Conservation (phyloP, 768 basidiomycete genomes). For the Psilocybe tampanensis region DNA sequence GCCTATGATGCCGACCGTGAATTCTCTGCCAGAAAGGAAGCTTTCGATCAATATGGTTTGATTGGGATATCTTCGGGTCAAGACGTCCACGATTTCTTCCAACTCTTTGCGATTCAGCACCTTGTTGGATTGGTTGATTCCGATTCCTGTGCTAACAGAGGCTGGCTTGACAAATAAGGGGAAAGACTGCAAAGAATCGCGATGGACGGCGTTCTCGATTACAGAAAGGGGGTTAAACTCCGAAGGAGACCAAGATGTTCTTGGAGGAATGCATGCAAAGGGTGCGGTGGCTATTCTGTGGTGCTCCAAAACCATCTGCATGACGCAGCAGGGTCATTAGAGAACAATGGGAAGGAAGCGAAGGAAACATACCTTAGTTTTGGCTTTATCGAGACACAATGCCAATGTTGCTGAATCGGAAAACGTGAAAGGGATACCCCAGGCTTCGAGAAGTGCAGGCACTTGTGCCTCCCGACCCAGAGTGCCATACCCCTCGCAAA, state of each 20-base stretch:
- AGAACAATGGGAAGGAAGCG: neutral
- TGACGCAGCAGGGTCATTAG: neutral
- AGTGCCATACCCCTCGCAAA: conserved; percentile 22
- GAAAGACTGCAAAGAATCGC: conserved; percentile 16
- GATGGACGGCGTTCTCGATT: conserved; percentile 10
- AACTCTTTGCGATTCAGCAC: conserved; percentile 16
- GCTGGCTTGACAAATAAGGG: conserved; percentile 28
- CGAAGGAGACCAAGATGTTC: conserved; percentile 5
- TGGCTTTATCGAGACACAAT: conserved; percentile 29
- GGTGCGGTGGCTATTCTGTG: conserved; percentile 24
- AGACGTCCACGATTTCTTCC: conserved; percentile 8
- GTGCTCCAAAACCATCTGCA: conserved; percentile 26
- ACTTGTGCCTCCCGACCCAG: conserved; percentile 27
- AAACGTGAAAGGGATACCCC: conserved; percentile 24
- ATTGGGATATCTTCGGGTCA: conserved; percentile 19
- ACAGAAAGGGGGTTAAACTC: conserved; percentile 1
- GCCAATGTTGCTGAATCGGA: conserved; percentile 26
- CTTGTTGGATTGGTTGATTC: conserved; percentile 22
- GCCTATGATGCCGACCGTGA: conserved; percentile 27
- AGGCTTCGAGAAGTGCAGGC: conserved; percentile 26
- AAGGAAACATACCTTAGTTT: conserved; percentile 22
- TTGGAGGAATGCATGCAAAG: conserved; percentile 21
- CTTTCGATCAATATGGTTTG: conserved; percentile 24
- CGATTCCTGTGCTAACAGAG: conserved; percentile 21
- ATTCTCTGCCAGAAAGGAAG: conserved; percentile 26